A percentile compares a stretch with the other conserved stretches of the same genome.
phyloP scores from a whole-genome alignment of 2,329 filamentous ascomycete species.

The Venturia nashicola region DNA sequence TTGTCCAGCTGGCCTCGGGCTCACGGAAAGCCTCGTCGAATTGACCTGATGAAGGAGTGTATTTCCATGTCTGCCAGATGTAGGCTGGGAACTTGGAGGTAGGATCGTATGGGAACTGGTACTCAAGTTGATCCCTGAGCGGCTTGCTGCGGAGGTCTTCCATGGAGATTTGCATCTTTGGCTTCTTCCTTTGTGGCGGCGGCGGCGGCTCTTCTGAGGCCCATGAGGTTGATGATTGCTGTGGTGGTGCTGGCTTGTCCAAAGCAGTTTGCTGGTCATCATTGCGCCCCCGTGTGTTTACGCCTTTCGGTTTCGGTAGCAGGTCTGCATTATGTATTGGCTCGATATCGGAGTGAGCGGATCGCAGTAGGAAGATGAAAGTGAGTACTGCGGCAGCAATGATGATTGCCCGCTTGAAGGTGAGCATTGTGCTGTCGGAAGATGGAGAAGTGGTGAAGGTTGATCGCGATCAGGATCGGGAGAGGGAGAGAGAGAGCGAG shows the following conservation, averaged over 20 bases:
- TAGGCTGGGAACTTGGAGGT: constrained; percentile 86
- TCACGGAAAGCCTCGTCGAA: constrained; percentile 67
- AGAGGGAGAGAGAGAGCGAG: no score
- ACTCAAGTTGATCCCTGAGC: constrained; percentile 69
- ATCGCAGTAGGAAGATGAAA: constrained; percentile 57
- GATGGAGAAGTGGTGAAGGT: not conserved
- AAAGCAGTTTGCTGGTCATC: constrained; percentile 12
- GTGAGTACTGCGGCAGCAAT: constrained; percentile 57
- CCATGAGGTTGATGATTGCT: constrained; percentile 19
- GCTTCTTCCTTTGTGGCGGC: constrained; percentile 26
- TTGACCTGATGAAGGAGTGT: constrained; percentile 60
- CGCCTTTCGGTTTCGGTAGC: constrained; percentile 17
- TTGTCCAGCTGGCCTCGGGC: constrained; percentile 80
- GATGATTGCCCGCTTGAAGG: constrained; percentile 63
- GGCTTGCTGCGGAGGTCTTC: constrained; percentile 61
- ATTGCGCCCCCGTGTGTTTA: constrained; percentile 15
- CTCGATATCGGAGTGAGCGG: constrained; percentile 33
- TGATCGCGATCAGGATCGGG: not conserved
- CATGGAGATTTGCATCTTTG: constrained; percentile 47
- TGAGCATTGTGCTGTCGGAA: constrained; percentile 47
- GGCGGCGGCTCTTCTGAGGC: constrained; percentile 14
- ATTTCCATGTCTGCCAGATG: constrained; percentile 99
- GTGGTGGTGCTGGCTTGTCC: constrained; percentile 15
- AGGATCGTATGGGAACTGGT: constrained; percentile 88
- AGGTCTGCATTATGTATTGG: constrained; percentile 21